These are phyloP conservation scores for Begonia masoniana DNA, from an alignment of 306 rosid genomes.

Conservation along the genomic window DNA sequence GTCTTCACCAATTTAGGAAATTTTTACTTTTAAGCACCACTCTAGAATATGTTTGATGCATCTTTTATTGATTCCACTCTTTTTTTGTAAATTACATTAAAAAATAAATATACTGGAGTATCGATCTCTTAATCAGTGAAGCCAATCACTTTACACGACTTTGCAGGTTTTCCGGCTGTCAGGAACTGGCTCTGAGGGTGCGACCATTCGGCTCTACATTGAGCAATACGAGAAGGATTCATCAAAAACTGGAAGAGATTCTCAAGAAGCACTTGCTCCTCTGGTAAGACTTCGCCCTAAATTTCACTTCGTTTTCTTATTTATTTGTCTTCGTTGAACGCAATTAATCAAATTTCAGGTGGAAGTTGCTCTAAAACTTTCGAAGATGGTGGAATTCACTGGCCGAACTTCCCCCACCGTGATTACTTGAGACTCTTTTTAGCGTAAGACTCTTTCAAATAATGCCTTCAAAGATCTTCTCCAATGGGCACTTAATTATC, in stretches of 20 bases:
- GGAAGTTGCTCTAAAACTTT: slow-evolving; percentile 85
- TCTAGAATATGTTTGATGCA: too few relatives aligned
- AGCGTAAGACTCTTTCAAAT: too few relatives aligned
- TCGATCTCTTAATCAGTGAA: too few relatives aligned
- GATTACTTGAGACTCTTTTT: slow-evolving; percentile 32
- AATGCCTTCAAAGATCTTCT: too few relatives aligned
- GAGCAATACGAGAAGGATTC: slow-evolving; percentile 96
- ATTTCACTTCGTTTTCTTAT: not conserved
- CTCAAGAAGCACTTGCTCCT: slow-evolving; percentile 86
- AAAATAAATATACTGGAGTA: too few relatives aligned
- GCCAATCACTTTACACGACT: slow-evolving; percentile 3
- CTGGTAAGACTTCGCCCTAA: slow-evolving; percentile 40
- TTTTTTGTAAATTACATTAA: too few relatives aligned
- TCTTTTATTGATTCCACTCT: too few relatives aligned
- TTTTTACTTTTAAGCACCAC: too few relatives aligned
- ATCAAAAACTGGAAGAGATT: slow-evolving; percentile 71
- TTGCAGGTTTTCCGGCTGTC: slow-evolving; percentile 89
- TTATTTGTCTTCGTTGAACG: not conserved
- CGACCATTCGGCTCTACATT: slow-evolving; percentile 89
- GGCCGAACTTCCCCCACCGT: slow-evolving; percentile 95
- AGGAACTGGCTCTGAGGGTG: slow-evolving; percentile 98
- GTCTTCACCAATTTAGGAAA: too few relatives aligned
- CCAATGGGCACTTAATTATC: too few relatives aligned
- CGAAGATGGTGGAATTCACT: slow-evolving; percentile 85
- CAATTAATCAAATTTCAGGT: slow-evolving; percentile 36